Percentiles rank a stretch among this genome's conserved stretches.
Evolutionary conservation across 176 grass and related monocot species (phyloP).

Genomic region (Canna indica): DNA sequence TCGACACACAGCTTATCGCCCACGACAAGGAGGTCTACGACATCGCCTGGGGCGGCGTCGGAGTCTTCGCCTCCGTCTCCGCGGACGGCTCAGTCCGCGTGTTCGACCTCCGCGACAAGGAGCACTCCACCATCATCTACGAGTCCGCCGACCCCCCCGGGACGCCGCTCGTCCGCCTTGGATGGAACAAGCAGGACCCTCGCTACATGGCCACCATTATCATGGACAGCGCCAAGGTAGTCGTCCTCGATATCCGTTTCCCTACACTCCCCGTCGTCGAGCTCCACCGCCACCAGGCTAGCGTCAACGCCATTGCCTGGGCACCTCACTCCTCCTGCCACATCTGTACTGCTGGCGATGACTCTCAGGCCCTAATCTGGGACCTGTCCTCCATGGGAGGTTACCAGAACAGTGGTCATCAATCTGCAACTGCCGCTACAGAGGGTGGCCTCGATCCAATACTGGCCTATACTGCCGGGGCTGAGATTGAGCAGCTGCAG

Average conservation of each 20-base stretch:
- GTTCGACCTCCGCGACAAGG: slow-evolving; percentile 97
- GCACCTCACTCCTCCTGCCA: slow-evolving; percentile 93
- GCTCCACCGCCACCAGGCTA: slow-evolving; percentile 83
- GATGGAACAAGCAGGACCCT: slow-evolving; percentile 99
- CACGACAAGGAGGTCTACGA: slow-evolving; percentile 99
- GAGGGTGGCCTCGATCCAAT: slow-evolving; percentile 90
- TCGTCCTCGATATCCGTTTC: slow-evolving; percentile 91
- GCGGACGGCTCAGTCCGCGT: slow-evolving; percentile 87
- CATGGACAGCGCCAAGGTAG: slow-evolving; percentile 98
- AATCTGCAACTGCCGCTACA: slow-evolving; percentile 25
- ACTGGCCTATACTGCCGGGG: slow-evolving; percentile 84
- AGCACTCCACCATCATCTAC: slow-evolving; percentile 96
- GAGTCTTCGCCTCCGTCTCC: slow-evolving; percentile 87
- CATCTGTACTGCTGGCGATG: slow-evolving; percentile 91
- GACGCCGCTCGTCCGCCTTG: slow-evolving; percentile 64
- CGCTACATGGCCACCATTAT: slow-evolving; percentile 99
- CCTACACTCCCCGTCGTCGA: slow-evolving; percentile 88
- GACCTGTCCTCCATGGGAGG: slow-evolving; percentile 83
- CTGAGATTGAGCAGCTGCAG: slow-evolving; percentile 96
- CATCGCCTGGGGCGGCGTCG: slow-evolving; percentile 93
- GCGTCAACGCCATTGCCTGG: slow-evolving; percentile 91
- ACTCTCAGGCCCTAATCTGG: slow-evolving; percentile 92
- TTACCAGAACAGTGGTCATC: slow-evolving; percentile 7
- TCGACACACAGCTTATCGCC: slow-evolving; percentile 96
- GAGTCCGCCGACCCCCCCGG: slow-evolving; percentile 53